Evolutionary conservation across 1,284 basidiomycete species (phyloP).

Genomic region (Microbotryum violaceum): DNA sequence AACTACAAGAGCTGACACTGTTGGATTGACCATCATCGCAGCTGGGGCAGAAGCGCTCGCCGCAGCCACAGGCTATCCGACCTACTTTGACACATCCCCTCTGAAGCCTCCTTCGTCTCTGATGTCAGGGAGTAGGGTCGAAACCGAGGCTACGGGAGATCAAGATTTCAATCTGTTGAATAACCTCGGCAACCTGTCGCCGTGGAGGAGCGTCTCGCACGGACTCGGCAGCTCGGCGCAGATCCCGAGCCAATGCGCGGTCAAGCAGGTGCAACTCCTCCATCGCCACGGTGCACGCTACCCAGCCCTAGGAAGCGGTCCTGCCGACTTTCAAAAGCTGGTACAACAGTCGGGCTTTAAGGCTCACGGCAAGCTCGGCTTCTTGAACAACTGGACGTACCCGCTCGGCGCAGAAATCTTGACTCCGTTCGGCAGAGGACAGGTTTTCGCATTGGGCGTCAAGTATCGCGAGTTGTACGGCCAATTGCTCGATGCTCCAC

Average conservation of each 20-base stretch:
- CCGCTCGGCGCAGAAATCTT: constrained; percentile 54
- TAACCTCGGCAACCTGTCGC: constrained; percentile 74
- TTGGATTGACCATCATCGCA: neutral
- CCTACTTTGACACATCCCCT: constrained; percentile 14
- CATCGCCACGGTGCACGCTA: constrained; percentile 68
- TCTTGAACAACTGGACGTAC: constrained; percentile 59
- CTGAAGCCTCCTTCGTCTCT: constrained; percentile 15
- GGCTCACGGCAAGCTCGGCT: constrained; percentile 49
- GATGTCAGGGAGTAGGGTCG: neutral
- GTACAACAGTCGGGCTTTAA: constrained; percentile 46
- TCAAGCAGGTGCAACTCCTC: constrained; percentile 40
- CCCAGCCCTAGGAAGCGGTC: constrained; percentile 58
- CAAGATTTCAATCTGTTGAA: constrained; percentile 54
- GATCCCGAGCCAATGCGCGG: constrained; percentile 16
- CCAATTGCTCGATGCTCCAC: neutral
- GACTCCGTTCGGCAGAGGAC: constrained; percentile 72
- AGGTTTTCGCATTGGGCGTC: constrained; percentile 43
- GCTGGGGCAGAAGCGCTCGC: constrained; percentile 26
- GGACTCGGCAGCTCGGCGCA: constrained; percentile 15
- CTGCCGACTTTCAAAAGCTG: constrained; percentile 55
- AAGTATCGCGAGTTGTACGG: constrained; percentile 44
- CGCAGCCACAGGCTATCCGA: constrained; percentile 22
- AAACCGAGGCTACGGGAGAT: neutral
- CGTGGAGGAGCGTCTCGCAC: constrained; percentile 65
- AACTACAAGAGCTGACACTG: neutral